These are phyloP conservation scores for Lachnellula occidentalis DNA, from an alignment of 2,329 filamentous ascomycete genomes.

Conservation along the genomic window DNA sequence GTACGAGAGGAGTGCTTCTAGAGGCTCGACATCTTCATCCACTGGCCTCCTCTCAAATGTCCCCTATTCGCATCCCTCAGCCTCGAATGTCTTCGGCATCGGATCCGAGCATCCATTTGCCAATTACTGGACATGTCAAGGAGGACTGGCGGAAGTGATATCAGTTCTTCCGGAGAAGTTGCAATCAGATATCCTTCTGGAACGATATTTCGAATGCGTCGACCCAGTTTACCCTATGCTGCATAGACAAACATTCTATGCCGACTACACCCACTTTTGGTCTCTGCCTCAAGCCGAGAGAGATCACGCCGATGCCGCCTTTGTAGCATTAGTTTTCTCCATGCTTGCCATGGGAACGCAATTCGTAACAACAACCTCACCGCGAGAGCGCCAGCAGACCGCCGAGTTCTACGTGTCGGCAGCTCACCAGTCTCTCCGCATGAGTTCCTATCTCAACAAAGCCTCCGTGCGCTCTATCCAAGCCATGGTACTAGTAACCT, in stretches of 20 bases:
- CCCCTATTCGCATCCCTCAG: conserved; percentile 63
- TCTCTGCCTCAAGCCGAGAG: conserved; percentile 52
- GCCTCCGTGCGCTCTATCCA: conserved; percentile 69
- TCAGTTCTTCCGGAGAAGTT: conserved; percentile 69
- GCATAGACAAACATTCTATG: conserved; percentile 68
- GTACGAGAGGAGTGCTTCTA: conserved; percentile 21
- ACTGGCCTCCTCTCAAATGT: conserved; percentile 64
- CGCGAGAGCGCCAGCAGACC: conserved; percentile 63
- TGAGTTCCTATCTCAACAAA: conserved; percentile 71
- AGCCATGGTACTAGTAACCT: conserved; percentile 76
- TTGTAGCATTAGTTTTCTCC: conserved; percentile 68
- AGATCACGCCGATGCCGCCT: conserved; percentile 56
- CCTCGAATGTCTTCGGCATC: conserved; percentile 76
- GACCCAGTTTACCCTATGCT: conserved; percentile 80
- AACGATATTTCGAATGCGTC: conserved; percentile 62
- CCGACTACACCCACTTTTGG: conserved; percentile 77
- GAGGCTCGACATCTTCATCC: conserved; percentile 34
- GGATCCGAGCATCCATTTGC: conserved; percentile 74
- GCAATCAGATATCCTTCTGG: conserved; percentile 66
- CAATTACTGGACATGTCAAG: conserved; percentile 80
- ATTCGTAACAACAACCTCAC: conserved; percentile 56
- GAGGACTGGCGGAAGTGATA: conserved; percentile 69
- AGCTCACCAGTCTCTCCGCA: conserved; percentile 68
- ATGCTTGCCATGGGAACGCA: conserved; percentile 76
- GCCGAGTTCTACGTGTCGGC: conserved; percentile 79